Evolutionary conservation across 805 yeast species (phyloP).

Genomic region (Teunomyces panamensis): DNA sequence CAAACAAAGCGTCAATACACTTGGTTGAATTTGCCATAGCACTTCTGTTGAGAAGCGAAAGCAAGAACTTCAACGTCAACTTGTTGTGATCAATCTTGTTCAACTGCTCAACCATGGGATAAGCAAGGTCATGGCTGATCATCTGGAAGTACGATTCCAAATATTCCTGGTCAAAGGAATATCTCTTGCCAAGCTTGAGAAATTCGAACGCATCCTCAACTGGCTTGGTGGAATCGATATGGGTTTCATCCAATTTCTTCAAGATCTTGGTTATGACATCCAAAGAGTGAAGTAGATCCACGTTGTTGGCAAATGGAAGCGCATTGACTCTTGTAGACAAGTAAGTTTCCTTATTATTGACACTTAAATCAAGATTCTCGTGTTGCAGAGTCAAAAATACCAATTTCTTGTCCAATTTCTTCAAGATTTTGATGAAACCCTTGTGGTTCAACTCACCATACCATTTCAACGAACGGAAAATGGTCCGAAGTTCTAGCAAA

Average conservation of each 20-base stretch:
- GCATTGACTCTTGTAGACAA: conserved; percentile 68
- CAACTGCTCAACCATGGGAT: conserved; percentile 42
- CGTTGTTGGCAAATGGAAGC: conserved; percentile 72
- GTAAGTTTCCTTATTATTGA: conserved; percentile 37
- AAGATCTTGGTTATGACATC: conserved; percentile 50
- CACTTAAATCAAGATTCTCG: conserved; percentile 2
- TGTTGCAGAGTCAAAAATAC: conserved; percentile 17
- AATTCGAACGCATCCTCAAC: conserved; percentile 12
- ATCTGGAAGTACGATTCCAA: conserved; percentile 20
- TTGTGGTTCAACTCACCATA: conserved; percentile 88
- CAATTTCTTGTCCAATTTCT: conserved; percentile 82
- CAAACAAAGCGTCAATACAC: conserved; percentile 58
- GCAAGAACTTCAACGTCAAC: conserved; percentile 52
- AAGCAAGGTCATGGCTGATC: conserved; percentile 42
- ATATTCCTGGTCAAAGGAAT: conserved; percentile 24
- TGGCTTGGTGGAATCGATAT: neutral
- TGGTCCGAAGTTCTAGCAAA: conserved; percentile 70
- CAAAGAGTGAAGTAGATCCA: conserved; percentile 54
- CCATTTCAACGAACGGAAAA: conserved; percentile 85
- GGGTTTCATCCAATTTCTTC: conserved; percentile 35
- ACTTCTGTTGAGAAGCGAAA: conserved; percentile 64
- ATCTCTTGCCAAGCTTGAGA: conserved; percentile 22
- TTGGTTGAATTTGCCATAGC: conserved; percentile 52
- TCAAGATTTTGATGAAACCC: conserved; percentile 84
- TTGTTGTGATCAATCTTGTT: conserved; percentile 31